Evolutionary conservation across 192 early-diverging fungal species (phyloP).

Genomic region (Geranomyces michiganensis): DNA sequence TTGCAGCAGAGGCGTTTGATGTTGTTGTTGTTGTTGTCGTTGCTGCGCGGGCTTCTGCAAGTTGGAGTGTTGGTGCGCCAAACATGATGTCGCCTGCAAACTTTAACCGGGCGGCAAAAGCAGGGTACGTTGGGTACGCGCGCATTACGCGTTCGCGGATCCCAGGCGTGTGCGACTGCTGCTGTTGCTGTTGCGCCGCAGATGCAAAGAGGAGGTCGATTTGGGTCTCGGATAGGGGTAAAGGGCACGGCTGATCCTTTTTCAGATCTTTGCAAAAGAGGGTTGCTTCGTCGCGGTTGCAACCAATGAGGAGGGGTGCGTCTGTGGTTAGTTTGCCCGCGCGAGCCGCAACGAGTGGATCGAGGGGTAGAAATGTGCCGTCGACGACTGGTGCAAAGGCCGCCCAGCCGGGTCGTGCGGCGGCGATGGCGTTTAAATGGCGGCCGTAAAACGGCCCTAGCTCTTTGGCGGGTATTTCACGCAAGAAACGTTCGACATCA

Average conservation of each 20-base stretch:
- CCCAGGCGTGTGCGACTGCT: too few species aligned
- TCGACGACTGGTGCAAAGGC: slow-evolving; percentile 11
- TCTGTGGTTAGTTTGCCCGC: background rate
- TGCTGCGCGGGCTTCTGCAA: background rate
- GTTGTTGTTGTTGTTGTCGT: background rate
- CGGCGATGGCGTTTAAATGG: background rate
- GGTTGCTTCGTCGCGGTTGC: slow-evolving; percentile 1
- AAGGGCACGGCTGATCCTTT: too few species aligned
- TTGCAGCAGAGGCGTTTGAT: too few species aligned
- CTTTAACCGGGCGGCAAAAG: background rate
- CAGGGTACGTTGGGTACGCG: background rate
- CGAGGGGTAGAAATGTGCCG: background rate
- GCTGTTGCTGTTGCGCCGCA: too few species aligned
- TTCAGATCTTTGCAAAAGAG: background rate
- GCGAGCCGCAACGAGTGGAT: slow-evolving; percentile 5
- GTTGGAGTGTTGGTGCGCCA: background rate
- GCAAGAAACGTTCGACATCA: too few species aligned
- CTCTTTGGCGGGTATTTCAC: too few species aligned
- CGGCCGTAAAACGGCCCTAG: too few species aligned
- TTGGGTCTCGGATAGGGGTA: background rate
- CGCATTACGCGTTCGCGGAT: too few species aligned
- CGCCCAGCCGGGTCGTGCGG: background rate
- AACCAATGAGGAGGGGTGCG: slow-evolving; percentile 11
- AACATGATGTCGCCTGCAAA: slow-evolving; percentile 9
- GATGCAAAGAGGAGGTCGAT: background rate